Conservation (phyloP, 176 grass and related monocot genomes). For the Paspalum vaginatum region DNA sequence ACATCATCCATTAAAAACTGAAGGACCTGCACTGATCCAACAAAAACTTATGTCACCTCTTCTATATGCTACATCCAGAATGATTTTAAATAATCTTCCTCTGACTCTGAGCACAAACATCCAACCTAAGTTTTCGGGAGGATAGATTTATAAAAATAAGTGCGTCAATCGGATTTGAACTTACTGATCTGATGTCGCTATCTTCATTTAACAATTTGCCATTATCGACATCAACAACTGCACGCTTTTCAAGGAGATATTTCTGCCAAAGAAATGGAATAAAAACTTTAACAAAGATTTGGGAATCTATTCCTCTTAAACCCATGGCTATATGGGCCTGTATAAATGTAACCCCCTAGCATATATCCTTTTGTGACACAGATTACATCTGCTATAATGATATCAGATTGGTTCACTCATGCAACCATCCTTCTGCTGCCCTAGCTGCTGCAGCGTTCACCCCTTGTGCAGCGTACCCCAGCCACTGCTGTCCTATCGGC, state of each 20-base stretch:
- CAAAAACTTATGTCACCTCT: constrained; percentile 19
- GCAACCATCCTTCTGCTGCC: too few species aligned
- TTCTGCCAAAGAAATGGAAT: constrained; percentile 58
- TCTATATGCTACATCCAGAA: constrained; percentile 36
- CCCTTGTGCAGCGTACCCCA: too few species aligned
- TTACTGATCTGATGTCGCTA: constrained; percentile 93
- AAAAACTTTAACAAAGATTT: background rate
- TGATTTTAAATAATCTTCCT: constrained; percentile 23
- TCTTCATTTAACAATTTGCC: constrained; percentile 96
- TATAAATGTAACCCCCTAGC: too few species aligned
- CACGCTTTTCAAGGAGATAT: constrained; percentile 89
- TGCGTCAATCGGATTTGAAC: constrained; percentile 21
- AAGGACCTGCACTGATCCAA: constrained; percentile 66
- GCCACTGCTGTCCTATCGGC: too few species aligned
- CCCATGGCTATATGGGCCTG: too few species aligned
- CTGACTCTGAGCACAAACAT: background rate
- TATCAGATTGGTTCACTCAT: too few species aligned
- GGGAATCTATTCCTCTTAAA: too few species aligned
- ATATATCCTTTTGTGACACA: too few species aligned
- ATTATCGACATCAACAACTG: constrained; percentile 74
- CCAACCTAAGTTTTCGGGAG: constrained; percentile 17
- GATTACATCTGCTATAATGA: too few species aligned
- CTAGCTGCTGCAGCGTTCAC: too few species aligned
- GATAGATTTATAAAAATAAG: constrained; percentile 26
- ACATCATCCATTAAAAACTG: constrained; percentile 98